Conservation (phyloP, 768 basidiomycete species). For the Hysterangium stoloniferum region DNA sequence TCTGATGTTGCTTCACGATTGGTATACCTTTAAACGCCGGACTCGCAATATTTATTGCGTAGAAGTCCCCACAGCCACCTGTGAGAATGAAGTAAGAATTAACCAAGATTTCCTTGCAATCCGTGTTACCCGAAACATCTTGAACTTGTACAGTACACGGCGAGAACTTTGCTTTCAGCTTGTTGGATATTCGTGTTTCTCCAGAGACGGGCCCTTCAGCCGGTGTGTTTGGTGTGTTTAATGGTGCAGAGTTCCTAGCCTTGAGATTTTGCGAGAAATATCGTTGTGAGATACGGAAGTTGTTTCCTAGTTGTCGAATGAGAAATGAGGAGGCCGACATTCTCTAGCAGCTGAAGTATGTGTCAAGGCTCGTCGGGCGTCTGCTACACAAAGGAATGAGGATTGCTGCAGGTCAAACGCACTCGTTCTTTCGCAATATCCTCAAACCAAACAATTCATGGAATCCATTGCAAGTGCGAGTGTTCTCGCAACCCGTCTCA, state of each 20-base stretch:
- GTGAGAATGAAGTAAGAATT: neutral
- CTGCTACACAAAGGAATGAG: neutral
- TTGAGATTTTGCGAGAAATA: slow-evolving; percentile 2
- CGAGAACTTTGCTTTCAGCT: slow-evolving; percentile 67
- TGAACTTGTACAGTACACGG: slow-evolving; percentile 79
- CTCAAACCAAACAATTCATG: neutral
- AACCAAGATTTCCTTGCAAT: slow-evolving; percentile 9
- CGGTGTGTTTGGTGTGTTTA: slow-evolving; percentile 5
- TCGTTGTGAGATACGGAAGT: neutral
- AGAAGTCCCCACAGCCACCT: slow-evolving; percentile 98
- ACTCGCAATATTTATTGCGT: slow-evolving; percentile 84
- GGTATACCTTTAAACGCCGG: slow-evolving; percentile 78
- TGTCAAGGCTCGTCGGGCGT: neutral
- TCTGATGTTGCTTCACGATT: slow-evolving; percentile 87
- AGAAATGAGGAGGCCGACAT: neutral
- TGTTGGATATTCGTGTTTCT: slow-evolving; percentile 63
- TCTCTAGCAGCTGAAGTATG: neutral
- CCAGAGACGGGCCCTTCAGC: too few species aligned
- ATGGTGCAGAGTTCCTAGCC: slow-evolving; percentile 10
- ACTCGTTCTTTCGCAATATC: neutral
- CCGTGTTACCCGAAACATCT: slow-evolving; percentile 78
- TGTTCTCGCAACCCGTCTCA: neutral
- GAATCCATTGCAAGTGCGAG: neutral
- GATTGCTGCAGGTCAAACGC: neutral
- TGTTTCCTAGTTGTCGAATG: neutral